Conservation (phyloP, 345 rosid species). For the Raphanus sativus region DNA sequence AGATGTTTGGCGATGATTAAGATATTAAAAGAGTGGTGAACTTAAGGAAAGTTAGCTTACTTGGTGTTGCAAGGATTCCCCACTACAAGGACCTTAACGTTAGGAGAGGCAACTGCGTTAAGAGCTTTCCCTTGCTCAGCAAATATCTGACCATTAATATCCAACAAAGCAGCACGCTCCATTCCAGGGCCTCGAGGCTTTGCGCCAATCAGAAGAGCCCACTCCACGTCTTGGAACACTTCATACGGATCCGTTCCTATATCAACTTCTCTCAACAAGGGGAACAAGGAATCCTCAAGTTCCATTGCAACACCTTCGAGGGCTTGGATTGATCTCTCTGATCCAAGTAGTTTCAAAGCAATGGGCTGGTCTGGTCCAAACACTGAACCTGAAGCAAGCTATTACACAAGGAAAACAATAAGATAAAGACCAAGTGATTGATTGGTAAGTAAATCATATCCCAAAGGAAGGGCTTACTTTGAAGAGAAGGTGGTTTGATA, state of each 20-base stretch:
- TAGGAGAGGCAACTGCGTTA: constrained; percentile 79
- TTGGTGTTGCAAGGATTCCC: constrained; percentile 99
- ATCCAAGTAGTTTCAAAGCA: constrained; percentile 86
- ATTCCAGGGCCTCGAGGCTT: constrained; percentile 99
- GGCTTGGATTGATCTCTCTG: constrained; percentile 89
- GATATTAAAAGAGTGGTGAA: neutral
- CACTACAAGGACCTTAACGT: constrained; percentile 91
- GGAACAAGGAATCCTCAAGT: constrained; percentile 94
- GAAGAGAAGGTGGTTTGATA: constrained; percentile 91
- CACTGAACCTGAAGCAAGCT: constrained; percentile 96
- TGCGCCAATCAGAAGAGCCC: constrained; percentile 98
- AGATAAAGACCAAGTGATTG: constrained; percentile 1
- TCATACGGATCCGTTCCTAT: constrained; percentile 84
- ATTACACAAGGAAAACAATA: constrained; percentile 19
- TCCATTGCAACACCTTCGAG: constrained; percentile 99
- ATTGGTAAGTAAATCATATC: constrained; percentile 9
- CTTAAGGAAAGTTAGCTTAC: constrained; percentile 45
- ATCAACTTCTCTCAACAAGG: constrained; percentile 86
- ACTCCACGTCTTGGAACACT: constrained; percentile 86
- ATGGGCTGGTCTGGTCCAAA: constrained; percentile 91
- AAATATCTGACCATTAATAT: constrained; percentile 87
- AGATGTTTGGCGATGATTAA: neutral
- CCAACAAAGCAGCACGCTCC: constrained; percentile 91
- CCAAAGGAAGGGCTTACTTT: constrained; percentile 55
- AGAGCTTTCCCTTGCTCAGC: constrained; percentile 98